phyloP scores from a whole-genome alignment of 73 alveolate genomes.

The Chromera velia region DNA sequence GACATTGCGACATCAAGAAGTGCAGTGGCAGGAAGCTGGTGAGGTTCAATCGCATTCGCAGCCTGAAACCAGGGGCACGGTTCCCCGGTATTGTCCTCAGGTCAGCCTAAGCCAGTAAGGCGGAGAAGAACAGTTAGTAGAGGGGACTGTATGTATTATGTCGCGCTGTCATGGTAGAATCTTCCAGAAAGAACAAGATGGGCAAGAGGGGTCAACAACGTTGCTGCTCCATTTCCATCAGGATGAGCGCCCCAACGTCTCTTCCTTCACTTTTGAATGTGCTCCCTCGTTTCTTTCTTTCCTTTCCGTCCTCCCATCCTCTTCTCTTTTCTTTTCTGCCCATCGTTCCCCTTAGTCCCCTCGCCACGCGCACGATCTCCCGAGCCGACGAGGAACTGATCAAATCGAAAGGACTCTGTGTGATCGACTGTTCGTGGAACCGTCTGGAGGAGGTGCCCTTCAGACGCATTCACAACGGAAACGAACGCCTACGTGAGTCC shows the following conservation, averaged over 20 bases:
- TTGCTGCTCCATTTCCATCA: too few species aligned
- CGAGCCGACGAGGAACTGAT: conserved; percentile 67
- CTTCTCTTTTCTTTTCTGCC: background rate
- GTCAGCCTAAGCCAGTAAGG: background rate
- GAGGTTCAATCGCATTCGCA: conserved; percentile 52
- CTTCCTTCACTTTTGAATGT: too few species aligned
- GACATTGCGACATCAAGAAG: conserved; percentile 76
- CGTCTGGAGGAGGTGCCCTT: conserved; percentile 63
- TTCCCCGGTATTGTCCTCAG: conserved; percentile 73
- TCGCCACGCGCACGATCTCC: conserved; percentile 62
- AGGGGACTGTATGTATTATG: too few species aligned
- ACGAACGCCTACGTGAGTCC: conserved; percentile 49
- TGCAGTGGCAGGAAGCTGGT: conserved; percentile 75
- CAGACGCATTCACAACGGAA: conserved; percentile 52
- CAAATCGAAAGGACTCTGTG: conserved; percentile 64
- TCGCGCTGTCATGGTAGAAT: too few species aligned
- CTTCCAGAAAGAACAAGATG: too few species aligned
- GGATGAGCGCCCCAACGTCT: too few species aligned
- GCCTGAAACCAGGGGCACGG: conserved; percentile 48
- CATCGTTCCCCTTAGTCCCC: conserved; percentile 30
- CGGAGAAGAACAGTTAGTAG: background rate
- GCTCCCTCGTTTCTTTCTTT: too few species aligned
- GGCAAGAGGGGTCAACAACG: too few species aligned
- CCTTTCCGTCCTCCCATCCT: background rate
- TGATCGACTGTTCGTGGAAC: conserved; percentile 81